Evolutionary conservation across 208 protist genomes (phyloP).

Genomic region (Acanthamoeba rhysodes): DNA sequence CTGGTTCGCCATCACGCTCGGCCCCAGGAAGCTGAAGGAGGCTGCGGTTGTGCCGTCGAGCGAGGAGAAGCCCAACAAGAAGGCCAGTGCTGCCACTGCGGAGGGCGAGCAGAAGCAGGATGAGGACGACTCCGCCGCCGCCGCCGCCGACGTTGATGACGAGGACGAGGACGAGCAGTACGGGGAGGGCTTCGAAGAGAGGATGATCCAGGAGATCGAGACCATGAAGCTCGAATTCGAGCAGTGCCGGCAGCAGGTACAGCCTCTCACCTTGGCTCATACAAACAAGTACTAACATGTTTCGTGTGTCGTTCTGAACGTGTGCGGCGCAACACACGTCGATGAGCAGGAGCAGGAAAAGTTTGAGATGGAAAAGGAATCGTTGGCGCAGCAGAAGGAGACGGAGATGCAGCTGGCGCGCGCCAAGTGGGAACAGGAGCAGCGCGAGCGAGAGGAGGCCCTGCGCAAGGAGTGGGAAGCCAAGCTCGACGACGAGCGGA

Average conservation of each 20-base stretch:
- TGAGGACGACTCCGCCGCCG: not conserved
- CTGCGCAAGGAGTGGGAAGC: constrained; percentile 38
- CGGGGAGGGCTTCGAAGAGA: constrained; percentile 11
- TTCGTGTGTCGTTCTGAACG: too few relatives aligned
- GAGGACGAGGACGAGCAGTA: constrained; percentile 46
- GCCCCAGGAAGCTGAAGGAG: constrained; percentile 44
- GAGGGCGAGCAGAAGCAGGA: constrained; percentile 14
- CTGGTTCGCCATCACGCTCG: constrained; percentile 72
- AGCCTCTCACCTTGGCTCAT: not conserved
- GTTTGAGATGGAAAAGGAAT: constrained; percentile 35
- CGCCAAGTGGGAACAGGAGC: constrained; percentile 5
- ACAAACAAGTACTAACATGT: not conserved
- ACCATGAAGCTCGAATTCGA: constrained; percentile 52
- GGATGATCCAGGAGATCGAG: constrained; percentile 58
- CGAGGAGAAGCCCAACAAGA: not conserved
- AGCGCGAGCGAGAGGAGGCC: not conserved
- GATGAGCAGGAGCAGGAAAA: constrained; percentile 30
- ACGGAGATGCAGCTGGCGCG: not conserved
- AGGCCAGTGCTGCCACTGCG: too few relatives aligned
- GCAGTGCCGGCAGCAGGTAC: constrained; percentile 23
- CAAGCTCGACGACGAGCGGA: not conserved
- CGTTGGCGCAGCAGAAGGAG: constrained; percentile 49
- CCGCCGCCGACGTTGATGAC: not conserved
- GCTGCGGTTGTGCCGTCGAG: not conserved
- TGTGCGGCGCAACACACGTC: too few relatives aligned